Evolutionary conservation across 2,329 filamentous ascomycete species (phyloP), one percentile per base, ranked within the genome.

Genomic region (Fusarium sp.): DNA sequence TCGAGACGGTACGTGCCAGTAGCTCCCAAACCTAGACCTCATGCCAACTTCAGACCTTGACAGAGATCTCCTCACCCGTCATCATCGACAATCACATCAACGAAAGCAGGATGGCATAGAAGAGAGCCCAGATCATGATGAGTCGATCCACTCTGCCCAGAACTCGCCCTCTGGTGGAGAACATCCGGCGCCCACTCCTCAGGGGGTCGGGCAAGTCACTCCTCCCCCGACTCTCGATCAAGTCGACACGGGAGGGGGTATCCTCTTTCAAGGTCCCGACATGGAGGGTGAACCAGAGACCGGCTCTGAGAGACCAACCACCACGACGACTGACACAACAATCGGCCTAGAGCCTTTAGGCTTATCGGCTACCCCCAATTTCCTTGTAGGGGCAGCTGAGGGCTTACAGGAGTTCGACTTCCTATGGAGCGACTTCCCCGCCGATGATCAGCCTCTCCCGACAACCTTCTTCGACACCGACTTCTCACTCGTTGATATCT

Each of bases 51-150:
- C 50, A 34, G 27, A 9, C 18, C 1, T 9, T 16, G 9, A 20
- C 7, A 54, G 63, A 32, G 63, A 65, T 50, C 63, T 65, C 54
- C 41, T 65, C 9, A 65, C 63, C 16, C 63, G 54, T 30, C 63
- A 65, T 14, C 63, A 65, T 37, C 54, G 63, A 25, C 63, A 65
- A 6, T 32, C 52, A 3, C 63, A 59, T 27, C 50, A 32, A 6
- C 25, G 18, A 3, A 34, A 34, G 10, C 10, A 54, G 6, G 50
- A 30, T 54, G 16, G 50, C 3, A 18, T 54, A 34, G 27, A 34
- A 16, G 2, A 54, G 18, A 27, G 10, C 3, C 30, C 27, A 20
- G 50, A 32, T 18, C 27, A 20, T 54, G 9, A 34, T 20, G 16
- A 4, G 10, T 20, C 50, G 25, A 5, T 16, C 30, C 18, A n/a